Conservation (phyloP, 257 asterid species). For the Ballota nigra region DNA sequence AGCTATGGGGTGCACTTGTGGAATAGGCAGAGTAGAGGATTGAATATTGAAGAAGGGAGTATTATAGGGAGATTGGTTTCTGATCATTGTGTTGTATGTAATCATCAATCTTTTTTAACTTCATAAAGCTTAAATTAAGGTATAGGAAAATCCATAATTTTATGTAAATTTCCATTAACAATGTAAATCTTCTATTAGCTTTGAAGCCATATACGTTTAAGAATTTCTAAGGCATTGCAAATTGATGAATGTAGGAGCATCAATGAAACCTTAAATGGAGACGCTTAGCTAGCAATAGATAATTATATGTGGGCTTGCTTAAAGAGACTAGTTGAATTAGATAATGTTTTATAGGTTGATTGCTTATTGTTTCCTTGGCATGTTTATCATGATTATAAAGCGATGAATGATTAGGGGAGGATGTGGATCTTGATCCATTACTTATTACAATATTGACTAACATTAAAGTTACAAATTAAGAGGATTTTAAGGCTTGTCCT, state of each 20-base stretch:
- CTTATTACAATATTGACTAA: slow-evolving; percentile 4
- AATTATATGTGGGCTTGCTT: not conserved
- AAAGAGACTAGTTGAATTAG: not conserved
- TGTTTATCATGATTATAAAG: slow-evolving; percentile 15
- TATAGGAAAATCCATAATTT: not conserved
- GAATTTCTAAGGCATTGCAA: not conserved
- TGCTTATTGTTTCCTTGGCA: not conserved
- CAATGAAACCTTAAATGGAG: not conserved
- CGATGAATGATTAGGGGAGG: slow-evolving; percentile 4
- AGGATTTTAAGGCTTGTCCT: not conserved
- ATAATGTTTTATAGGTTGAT: not conserved
- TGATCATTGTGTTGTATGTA: slow-evolving; percentile 56
- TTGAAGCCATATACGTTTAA: not conserved
- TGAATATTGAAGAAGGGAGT: slow-evolving; percentile 70
- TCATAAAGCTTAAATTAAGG: slow-evolving; percentile 11
- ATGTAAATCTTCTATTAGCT: not conserved
- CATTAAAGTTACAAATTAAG: not conserved
- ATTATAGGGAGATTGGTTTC: slow-evolving; percentile 48
- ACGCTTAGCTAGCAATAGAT: too few species aligned
- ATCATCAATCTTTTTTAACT: slow-evolving; percentile 10
- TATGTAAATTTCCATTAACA: not conserved
- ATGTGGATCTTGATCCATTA: slow-evolving; percentile 18
- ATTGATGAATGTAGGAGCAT: not conserved
- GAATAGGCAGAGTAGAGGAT: slow-evolving; percentile 48
- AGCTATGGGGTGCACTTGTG: slow-evolving; percentile 73